Conservation (phyloP, 345 rosid genomes). For the Citrus mangshanensis region DNA sequence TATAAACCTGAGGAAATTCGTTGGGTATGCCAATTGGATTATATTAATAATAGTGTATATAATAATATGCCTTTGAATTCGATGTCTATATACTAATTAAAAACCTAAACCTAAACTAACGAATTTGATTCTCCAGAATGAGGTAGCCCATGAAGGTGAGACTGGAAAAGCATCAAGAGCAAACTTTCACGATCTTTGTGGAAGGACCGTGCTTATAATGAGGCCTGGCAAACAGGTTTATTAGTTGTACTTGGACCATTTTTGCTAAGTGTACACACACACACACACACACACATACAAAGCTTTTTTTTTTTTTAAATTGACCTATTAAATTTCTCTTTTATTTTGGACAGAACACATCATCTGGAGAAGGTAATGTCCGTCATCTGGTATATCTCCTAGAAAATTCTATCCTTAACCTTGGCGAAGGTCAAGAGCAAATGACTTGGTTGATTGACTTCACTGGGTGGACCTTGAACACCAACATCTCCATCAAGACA, state of each 20-base stretch:
- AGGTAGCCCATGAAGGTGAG: constrained; percentile 90
- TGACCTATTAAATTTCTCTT: neutral
- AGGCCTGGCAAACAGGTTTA: constrained; percentile 88
- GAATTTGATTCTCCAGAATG: constrained; percentile 36
- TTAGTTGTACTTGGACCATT: neutral
- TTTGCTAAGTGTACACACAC: neutral
- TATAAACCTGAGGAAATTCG: constrained; percentile 92
- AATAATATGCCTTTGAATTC: too few species aligned
- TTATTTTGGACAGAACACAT: constrained; percentile 56
- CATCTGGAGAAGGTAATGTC: constrained; percentile 64
- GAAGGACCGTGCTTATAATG: constrained; percentile 85
- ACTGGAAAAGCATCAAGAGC: constrained; percentile 90
- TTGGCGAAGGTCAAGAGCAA: constrained; percentile 77
- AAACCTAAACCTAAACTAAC: too few species aligned
- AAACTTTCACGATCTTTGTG: constrained; percentile 62
- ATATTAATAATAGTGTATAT: too few species aligned
- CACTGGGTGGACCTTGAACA: constrained; percentile 71
- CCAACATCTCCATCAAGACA: constrained; percentile 43
- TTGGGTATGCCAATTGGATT: constrained; percentile 52
- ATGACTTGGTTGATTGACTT: constrained; percentile 94
- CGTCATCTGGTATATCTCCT: constrained; percentile 80
- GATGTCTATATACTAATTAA: too few species aligned
- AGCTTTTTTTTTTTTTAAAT: neutral
- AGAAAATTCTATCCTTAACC: constrained; percentile 84
- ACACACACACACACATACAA: neutral